Base-by-base conservation (phyloP, 2,329 filamentous ascomycete genomes). In the Colletotrichum musicola region DNA sequence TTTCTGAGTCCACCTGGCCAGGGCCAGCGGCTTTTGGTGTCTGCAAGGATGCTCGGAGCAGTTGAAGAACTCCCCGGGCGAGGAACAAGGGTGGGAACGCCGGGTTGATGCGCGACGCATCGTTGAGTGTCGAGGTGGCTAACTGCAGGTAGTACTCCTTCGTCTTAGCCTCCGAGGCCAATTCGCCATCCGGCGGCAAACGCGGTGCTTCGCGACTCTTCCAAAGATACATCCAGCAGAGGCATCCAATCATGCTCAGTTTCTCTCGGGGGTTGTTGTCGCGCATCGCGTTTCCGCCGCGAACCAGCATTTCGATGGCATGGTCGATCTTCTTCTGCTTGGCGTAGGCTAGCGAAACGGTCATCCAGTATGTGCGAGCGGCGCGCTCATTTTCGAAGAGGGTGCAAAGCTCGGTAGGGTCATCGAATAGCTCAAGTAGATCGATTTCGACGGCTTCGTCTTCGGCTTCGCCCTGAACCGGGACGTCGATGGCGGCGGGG, bases 311-410 rank as follows among this genome's bases (percentile, higher is more conserved):
- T 79, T 92, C 89, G 74, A 92, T 91, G 66, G 89, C 89, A 82
- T 96, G 93, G 77, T 98, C 95, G 71, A 96, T 89, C 82, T 97
- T 97, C 77, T 92, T 91, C 82, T 97, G 94, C 83, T 98, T 99
- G 47, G 96, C 95, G 77, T 99, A 99, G 55, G 95, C 95, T 68
- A 98, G 86, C 49, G 97, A 93, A 73, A 98, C 96, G n/a, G 94
- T 95, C 86, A 99, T 95, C 97, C 97, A 99, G 74, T 97, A 97
- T 60, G 91, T 93, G 75, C 95, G 94, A 44, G 93, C 92, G 16
- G 94, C 95, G 76, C 92, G 90, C 80, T 99, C 97, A 76, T 96
- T 97, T 82, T 99, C 95, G 71, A 99, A 90, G 58, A 99, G 87
- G 35, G 93, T 96, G 80, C 96, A 99, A 5, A 99, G 88, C 82